Percentiles rank a stretch among this genome's conserved stretches.
phyloP scores from a whole-genome alignment of 192 early-diverging fungal genomes.

The Obelidium mucronatum region DNA sequence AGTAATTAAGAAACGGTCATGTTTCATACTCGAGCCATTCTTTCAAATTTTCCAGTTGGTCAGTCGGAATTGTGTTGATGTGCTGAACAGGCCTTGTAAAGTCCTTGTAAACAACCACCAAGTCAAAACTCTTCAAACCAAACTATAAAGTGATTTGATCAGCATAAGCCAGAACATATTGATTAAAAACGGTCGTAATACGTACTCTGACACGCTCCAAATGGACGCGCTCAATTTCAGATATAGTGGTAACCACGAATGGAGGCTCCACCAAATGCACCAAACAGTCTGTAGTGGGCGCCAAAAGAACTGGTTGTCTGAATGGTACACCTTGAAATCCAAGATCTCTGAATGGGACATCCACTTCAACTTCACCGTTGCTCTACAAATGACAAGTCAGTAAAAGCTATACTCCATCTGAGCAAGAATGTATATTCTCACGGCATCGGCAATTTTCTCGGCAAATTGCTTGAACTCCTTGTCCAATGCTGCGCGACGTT shows the following conservation, averaged over 20 bases:
- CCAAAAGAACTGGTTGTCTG: constrained; percentile 89
- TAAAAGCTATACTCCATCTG: not conserved
- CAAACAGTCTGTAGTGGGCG: constrained; percentile 95
- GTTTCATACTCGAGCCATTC: constrained; percentile 83
- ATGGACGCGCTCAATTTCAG: constrained; percentile 94
- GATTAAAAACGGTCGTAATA: not conserved
- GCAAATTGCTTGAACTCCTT: constrained; percentile 94
- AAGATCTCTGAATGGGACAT: constrained; percentile 91
- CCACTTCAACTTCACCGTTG: constrained; percentile 83
- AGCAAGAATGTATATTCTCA: constrained; percentile 35
- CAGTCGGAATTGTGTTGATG: constrained; percentile 94
- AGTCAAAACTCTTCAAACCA: constrained; percentile 97
- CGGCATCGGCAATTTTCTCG: constrained; percentile 79
- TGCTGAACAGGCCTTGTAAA: constrained; percentile 87
- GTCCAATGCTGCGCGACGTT: constrained; percentile 84
- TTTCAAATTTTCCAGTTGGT: constrained; percentile 91
- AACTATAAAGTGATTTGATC: constrained; percentile 65
- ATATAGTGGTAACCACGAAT: constrained; percentile 86
- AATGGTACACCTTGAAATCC: constrained; percentile 95
- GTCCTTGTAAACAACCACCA: constrained; percentile 98
- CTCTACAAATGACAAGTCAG: constrained; percentile 54
- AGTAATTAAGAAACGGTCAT: not conserved
- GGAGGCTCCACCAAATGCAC: constrained; percentile 96
- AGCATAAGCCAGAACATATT: not conserved
- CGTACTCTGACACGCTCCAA: constrained; percentile 89